Conservation (phyloP, 2,329 filamentous ascomycete species). For the Chaetomium olivaceum region DNA sequence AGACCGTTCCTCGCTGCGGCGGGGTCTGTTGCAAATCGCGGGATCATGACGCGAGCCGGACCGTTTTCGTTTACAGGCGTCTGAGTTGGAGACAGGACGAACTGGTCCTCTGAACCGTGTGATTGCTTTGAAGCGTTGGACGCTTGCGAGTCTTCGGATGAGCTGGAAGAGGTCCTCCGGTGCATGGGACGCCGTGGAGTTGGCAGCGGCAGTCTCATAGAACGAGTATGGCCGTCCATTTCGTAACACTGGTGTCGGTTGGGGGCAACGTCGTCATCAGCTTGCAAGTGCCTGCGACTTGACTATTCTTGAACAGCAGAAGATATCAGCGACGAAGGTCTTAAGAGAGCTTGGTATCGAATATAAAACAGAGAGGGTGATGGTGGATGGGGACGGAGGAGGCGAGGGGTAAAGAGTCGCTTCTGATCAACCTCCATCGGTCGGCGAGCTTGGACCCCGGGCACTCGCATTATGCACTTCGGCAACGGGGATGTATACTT, state of each 20-base stretch:
- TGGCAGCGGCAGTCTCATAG: constrained; percentile 42
- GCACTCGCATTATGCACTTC: not conserved
- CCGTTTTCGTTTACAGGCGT: constrained; percentile 36
- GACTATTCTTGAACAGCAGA: not conserved
- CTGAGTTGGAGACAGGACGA: constrained; percentile 41
- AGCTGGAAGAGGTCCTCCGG: constrained; percentile 43
- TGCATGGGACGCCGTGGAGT: constrained; percentile 46
- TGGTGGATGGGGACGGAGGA: not conserved
- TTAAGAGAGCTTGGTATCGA: not conserved
- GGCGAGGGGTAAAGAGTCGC: not conserved
- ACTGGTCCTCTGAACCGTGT: constrained; percentile 37
- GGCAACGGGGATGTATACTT: not conserved
- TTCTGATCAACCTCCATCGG: not conserved
- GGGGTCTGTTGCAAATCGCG: constrained; percentile 10
- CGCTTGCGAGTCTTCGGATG: constrained; percentile 35
- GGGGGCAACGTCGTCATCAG: not conserved
- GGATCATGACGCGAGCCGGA: constrained; percentile 10
- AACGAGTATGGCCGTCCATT: constrained; percentile 7
- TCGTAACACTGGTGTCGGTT: not conserved
- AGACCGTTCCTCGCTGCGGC: constrained; percentile 15
- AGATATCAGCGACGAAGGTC: not conserved
- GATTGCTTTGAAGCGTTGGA: constrained; percentile 33
- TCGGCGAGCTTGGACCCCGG: not conserved
- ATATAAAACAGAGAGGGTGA: not conserved
- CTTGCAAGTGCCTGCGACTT: not conserved